phyloP scores from a whole-genome alignment of 352 stramenopile genomes.

The Pythium sukuiense region DNA sequence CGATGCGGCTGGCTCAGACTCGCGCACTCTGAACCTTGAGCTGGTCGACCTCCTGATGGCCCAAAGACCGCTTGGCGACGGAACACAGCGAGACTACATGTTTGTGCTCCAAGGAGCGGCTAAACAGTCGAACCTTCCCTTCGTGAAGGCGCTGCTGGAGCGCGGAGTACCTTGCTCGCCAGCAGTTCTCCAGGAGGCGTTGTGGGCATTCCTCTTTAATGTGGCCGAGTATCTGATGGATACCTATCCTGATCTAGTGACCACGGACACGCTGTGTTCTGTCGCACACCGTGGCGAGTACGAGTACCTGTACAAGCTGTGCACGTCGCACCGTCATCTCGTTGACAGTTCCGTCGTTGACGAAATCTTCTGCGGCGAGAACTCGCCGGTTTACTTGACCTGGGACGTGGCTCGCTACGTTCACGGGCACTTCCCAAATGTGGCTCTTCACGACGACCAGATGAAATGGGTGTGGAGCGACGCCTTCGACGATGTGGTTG shows the following conservation, averaged over 20 bases:
- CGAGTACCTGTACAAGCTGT: background rate
- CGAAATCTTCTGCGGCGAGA: background rate
- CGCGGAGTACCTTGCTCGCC: background rate
- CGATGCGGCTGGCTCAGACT: background rate
- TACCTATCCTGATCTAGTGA: background rate
- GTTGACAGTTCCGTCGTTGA: background rate
- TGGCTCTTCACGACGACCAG: background rate
- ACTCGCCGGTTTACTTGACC: background rate
- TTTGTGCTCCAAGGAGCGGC: background rate
- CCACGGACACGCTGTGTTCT: background rate
- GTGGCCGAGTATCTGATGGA: background rate
- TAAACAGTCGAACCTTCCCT: background rate
- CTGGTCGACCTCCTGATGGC: background rate
- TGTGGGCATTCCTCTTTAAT: background rate
- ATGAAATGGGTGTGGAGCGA: background rate
- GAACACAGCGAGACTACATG: background rate
- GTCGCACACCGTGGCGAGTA: background rate
- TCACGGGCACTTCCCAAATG: background rate
- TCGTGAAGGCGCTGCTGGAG: background rate
- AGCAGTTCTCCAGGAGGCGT: background rate
- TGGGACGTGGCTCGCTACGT: background rate
- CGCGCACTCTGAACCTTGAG: background rate
- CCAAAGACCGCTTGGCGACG: background rate
- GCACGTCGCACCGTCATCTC: background rate
- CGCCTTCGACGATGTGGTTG: background rate